A percentile compares a stretch with the other conserved stretches of the same genome.
These are phyloP conservation scores for Jacaranda mimosifolia DNA, from an alignment of 257 asterid genomes.

Conservation along the genomic window DNA sequence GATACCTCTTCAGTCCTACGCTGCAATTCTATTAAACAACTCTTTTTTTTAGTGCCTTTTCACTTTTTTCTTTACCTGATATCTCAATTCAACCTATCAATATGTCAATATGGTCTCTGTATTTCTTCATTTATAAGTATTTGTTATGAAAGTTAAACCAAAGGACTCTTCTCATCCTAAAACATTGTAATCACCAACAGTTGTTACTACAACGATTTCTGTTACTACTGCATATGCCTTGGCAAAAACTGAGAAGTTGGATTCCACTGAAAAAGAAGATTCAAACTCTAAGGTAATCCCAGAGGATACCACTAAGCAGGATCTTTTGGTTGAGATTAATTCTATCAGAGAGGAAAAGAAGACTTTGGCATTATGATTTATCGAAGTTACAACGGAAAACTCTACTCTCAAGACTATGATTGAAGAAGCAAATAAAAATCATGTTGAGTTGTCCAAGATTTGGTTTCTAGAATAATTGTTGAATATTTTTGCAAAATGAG, in stretches of 20 bases:
- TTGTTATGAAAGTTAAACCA: constrained; percentile 83
- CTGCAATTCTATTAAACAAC: neutral
- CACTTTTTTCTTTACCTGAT: constrained; percentile 1
- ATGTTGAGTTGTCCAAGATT: constrained; percentile 83
- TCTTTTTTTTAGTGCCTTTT: neutral
- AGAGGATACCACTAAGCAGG: constrained; percentile 59
- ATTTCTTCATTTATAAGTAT: constrained; percentile 56
- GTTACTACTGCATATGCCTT: constrained; percentile 95
- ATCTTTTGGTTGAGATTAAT: constrained; percentile 58
- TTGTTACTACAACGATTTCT: constrained; percentile 96
- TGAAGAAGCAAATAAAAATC: constrained; percentile 65
- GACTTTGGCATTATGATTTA: constrained; percentile 62
- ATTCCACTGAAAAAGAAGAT: constrained; percentile 64
- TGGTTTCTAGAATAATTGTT: constrained; percentile 32
- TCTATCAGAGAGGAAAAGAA: constrained; percentile 65
- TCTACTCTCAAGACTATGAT: constrained; percentile 67
- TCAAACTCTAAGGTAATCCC: constrained; percentile 62
- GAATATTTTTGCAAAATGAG: neutral
- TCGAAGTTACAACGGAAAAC: constrained; percentile 59
- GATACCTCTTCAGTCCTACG: neutral
- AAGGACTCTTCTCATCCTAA: constrained; percentile 71
- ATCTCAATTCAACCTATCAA: constrained; percentile 30
- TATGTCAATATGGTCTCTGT: constrained; percentile 17
- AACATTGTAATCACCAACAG: constrained; percentile 89
- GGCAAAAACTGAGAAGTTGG: constrained; percentile 63